Evolutionary conservation across 2,329 filamentous ascomycete species (phyloP), one percentile per base, ranked within the genome.

Genomic region (Orbilia ellipsospora): DNA sequence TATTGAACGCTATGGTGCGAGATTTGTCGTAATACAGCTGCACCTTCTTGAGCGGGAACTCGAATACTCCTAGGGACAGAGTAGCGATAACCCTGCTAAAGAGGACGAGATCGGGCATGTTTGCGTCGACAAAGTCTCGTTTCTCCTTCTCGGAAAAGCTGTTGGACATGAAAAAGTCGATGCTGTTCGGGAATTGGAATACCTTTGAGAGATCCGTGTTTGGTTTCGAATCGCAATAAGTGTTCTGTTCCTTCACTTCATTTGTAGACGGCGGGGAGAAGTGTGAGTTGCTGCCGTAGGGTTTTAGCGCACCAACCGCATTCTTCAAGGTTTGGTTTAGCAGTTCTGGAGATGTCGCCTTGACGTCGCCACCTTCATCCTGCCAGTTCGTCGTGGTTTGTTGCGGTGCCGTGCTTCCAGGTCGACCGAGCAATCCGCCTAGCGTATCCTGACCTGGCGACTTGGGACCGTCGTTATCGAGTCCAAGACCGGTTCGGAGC

Each of bases 1-100:
- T 87, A 81, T 99, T 99, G 85, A 99, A 99, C 0, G 94, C 95
- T 77, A 99, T 97, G 0, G 93, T 94, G 3, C 93, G 92, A 2
- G 84, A 83, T 48, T 90, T 88, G 79, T 97, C 94, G 79, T 93
- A 93, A 83, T 94, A 98, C 60, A 98, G 91, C 81, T 96, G 94
- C 69, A 98, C 82, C 2, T 89, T 89, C 36, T 87, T 85, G 0
- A 87, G 85, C 0, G 88, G 85, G 23, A 98, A 86, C 1, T 88
- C 86, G 82, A 97, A 98, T 10, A 96, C 86, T 42, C 84, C 85
- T 1, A 57, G 26, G 2, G 88, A 90, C 10, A 93, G 86, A 13
- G 94, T 90, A 28, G 87, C 84, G 6, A 97, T 85, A 4, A 96
- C 81, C 1, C 82, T 81, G 7, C 91, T 89, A 80, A 97, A 97